Conservation (phyloP, 2,329 filamentous ascomycete species). For the Aspergillus ibericus region DNA sequence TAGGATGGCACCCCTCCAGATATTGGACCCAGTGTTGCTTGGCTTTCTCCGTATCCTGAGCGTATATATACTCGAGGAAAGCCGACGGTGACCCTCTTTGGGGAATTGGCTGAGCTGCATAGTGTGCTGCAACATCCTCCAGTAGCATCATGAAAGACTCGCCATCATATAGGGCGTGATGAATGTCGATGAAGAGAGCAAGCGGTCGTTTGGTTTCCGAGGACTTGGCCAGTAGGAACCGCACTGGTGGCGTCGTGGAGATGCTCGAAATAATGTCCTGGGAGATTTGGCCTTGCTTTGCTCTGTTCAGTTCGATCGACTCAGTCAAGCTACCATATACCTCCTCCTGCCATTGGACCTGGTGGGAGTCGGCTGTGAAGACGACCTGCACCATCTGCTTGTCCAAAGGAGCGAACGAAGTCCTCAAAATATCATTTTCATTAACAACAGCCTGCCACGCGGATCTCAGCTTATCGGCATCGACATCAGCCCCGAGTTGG, state of each 20-base stretch:
- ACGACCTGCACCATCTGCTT: constrained; percentile 37
- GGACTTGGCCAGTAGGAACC: constrained; percentile 25
- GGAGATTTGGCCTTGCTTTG: constrained; percentile 17
- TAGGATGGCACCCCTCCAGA: constrained; percentile 26
- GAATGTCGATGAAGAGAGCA: constrained; percentile 34
- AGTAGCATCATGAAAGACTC: constrained; percentile 36
- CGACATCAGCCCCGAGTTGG: constrained; percentile 31
- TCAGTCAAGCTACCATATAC: constrained; percentile 17
- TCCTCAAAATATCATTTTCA: constrained; percentile 42
- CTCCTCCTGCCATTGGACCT: constrained; percentile 24
- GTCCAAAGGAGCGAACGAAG: constrained; percentile 39
- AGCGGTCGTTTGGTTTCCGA: constrained; percentile 12
- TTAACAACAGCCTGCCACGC: constrained; percentile 32
- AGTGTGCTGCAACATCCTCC: constrained; percentile 32
- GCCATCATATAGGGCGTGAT: constrained; percentile 41
- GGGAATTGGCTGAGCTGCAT: constrained; percentile 15
- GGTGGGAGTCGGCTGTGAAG: constrained; percentile 17
- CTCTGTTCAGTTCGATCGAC: constrained; percentile 7
- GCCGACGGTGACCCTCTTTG: constrained; percentile 22
- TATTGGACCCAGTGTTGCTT: constrained; percentile 29
- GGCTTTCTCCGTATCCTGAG: constrained; percentile 26
- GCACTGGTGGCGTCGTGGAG: constrained; percentile 25
- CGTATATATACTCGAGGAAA: constrained; percentile 30
- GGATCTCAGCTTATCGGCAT: constrained; percentile 24
- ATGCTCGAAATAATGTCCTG: constrained; percentile 30